Conservation (phyloP, 768 basidiomycete genomes). For the Lactifluus volemus region DNA sequence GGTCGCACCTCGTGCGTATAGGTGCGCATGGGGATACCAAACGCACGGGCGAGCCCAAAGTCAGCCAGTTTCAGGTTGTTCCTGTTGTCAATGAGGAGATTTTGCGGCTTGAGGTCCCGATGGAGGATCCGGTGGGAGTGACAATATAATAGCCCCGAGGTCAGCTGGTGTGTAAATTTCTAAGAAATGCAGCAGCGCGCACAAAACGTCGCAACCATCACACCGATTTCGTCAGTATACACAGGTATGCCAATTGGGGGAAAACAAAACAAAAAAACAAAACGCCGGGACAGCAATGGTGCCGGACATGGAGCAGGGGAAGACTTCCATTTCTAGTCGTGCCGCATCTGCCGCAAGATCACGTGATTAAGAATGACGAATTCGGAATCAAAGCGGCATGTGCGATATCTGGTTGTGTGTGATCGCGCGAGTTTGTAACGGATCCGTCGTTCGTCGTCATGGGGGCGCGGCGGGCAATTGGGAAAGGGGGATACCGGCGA, state of each 20-base stretch:
- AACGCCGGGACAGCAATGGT: background rate
- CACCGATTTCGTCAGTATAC: background rate
- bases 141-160: constrained; percentile 70
- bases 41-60: constrained; percentile 53
- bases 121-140: constrained; percentile 50
- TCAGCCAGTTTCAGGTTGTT: constrained; percentile 50
- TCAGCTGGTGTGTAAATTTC: constrained; percentile 96
- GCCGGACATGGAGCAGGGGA: background rate
- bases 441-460: background rate
- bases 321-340: background rate
- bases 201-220: constrained; percentile 2
- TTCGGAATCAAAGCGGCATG: background rate
- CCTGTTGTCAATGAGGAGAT: constrained; percentile 42
- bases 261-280: background rate
- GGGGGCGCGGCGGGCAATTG: background rate
- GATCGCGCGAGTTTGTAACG: background rate
- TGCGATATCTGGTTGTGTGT: too few species aligned
- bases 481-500: background rate
- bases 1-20: constrained; percentile 89
- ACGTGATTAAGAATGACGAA: constrained; percentile 5
- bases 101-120: constrained; percentile 49
- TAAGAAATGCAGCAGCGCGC: constrained; percentile 26
- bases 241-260: background rate
- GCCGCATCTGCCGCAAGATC: constrained; percentile 1
- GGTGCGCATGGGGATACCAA: constrained; percentile 97